These are phyloP conservation scores for Immersiporthe knoxdaviesiana DNA, from an alignment of 2,329 filamentous ascomycete genomes.

Conservation along the genomic window DNA sequence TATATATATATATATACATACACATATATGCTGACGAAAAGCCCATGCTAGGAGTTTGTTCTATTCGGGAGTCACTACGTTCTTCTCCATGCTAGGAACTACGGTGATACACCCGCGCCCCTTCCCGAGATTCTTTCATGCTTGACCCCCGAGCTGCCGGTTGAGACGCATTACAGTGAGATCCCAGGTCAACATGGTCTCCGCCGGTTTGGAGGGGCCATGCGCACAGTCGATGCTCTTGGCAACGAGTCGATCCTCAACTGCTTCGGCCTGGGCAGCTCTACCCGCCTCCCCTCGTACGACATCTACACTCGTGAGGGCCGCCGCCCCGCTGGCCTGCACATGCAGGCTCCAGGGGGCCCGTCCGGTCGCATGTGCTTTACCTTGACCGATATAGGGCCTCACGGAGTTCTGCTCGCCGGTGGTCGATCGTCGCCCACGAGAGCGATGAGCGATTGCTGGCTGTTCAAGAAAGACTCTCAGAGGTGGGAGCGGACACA, in stretches of 20 bases:
- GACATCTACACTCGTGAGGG: constrained; percentile 49
- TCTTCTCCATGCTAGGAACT: constrained; percentile 66
- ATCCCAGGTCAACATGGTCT: constrained; percentile 47
- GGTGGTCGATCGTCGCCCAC: constrained; percentile 82
- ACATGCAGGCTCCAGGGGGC: constrained; percentile 35
- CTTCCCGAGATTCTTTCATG: not conserved
- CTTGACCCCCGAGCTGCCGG: not conserved
- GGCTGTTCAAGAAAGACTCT: constrained; percentile 64
- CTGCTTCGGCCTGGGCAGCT: constrained; percentile 49
- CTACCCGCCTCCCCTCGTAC: constrained; percentile 50
- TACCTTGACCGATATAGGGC: constrained; percentile 68
- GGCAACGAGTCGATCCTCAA: constrained; percentile 51
- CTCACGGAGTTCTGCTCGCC: constrained; percentile 63
- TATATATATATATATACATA: not conserved
- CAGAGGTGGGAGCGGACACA: constrained; percentile 65
- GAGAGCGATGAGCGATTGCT: constrained; percentile 71
- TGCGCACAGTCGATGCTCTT: constrained; percentile 45
- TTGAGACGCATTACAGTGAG: constrained; percentile 39
- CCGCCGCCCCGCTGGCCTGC: constrained; percentile 30
- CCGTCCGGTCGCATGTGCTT: constrained; percentile 70
- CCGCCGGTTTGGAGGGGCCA: constrained; percentile 63
- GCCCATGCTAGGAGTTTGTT: constrained; percentile 69
- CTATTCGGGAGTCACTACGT: constrained; percentile 86
- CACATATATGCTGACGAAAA: not conserved
- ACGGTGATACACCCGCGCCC: constrained; percentile 16